phyloP scores from a whole-genome alignment of 2,329 filamentous ascomycete species.

The Pseudogymnoascus sp. region DNA sequence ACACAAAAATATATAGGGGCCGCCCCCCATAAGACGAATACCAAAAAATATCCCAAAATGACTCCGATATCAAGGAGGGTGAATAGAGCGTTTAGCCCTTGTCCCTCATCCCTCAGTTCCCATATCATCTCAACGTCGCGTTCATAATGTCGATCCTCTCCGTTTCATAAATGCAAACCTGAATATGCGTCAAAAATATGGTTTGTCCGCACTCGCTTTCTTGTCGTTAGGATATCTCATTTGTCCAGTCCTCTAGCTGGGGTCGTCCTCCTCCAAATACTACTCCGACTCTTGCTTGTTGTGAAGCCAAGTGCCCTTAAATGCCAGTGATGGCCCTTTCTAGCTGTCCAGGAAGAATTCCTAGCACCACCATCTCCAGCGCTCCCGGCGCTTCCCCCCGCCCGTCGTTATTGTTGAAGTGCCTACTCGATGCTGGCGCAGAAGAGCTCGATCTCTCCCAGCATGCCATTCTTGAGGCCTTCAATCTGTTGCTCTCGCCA shows the following conservation, averaged over 20 bases:
- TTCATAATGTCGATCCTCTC: constrained; percentile 6
- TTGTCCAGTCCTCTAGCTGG: not conserved
- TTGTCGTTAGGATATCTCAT: not conserved
- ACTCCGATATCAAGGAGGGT: constrained; percentile 4
- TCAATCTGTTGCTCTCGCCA: constrained; percentile 73
- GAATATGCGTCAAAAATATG: not conserved
- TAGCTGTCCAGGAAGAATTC: not conserved
- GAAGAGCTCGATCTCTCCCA: constrained; percentile 86
- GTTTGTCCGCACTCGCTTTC: not conserved
- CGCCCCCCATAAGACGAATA: not conserved
- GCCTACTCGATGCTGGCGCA: constrained; percentile 47
- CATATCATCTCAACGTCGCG: constrained; percentile 8
- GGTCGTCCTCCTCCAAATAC: not conserved
- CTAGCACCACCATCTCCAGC: not conserved
- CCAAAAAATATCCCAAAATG: not conserved
- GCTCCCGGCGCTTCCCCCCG: not conserved
- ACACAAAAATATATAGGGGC: not conserved
- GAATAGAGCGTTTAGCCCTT: not conserved
- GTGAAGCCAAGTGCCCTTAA: not conserved
- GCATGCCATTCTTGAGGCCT: constrained; percentile 55
- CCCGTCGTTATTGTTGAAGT: not conserved
- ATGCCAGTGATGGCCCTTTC: constrained; percentile 7
- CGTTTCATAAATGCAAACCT: not conserved
- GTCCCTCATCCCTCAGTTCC: not conserved
- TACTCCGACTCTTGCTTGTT: constrained; percentile 5